Evolutionary conservation across 768 basidiomycete species (phyloP).

Genomic region (Boletus subcaerulescens): DNA sequence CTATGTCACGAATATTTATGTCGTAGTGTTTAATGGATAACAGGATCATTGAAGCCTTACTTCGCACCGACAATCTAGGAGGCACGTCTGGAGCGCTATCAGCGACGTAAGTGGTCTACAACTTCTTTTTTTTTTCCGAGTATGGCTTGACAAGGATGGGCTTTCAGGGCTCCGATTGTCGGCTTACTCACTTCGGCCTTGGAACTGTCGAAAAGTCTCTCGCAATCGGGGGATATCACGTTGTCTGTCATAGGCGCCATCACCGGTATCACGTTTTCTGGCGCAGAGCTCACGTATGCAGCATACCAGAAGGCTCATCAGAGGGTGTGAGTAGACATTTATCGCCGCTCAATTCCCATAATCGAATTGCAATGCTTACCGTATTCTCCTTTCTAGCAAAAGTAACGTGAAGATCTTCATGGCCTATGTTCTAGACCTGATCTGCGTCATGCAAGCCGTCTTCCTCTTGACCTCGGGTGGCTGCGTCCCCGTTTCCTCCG

Average conservation of each 20-base stretch:
- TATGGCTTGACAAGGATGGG: too few species aligned
- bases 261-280: neutral
- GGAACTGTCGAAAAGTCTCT: neutral
- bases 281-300: neutral
- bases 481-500: neutral
- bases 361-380: neutral
- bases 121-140: too few species aligned
- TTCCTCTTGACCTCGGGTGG: neutral
- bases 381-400: neutral
- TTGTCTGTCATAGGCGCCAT: too few species aligned
- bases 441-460: slow-evolving; percentile 15
- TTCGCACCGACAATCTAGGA: slow-evolving; percentile 3
- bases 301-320: neutral
- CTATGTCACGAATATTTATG: neutral
- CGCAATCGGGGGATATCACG: too few species aligned
- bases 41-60: neutral
- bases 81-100: neutral
- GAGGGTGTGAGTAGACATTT: slow-evolving; percentile 5
- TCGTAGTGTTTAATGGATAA: slow-evolving; percentile 8
- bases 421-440: slow-evolving; percentile 10
- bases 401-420: slow-evolving; percentile 11
- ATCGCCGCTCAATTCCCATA: neutral
- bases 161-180: too few species aligned
- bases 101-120: neutral
- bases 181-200: neutral